phyloP scores from a whole-genome alignment of 805 yeast genomes.

The Zygoascus bituminiphila region DNA sequence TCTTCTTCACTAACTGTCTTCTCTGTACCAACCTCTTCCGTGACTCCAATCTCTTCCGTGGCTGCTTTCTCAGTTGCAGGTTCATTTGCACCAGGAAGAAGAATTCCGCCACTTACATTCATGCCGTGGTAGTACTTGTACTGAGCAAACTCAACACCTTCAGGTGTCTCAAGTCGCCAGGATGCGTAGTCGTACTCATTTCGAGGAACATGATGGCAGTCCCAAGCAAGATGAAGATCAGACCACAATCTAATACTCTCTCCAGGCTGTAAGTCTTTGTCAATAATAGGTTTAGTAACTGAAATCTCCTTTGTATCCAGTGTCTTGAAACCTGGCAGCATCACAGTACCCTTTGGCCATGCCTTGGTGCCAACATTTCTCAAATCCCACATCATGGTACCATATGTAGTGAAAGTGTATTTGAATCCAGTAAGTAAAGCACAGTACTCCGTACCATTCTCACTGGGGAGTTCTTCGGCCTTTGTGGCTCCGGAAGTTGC shows the following conservation, averaged over 20 bases:
- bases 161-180: slow-evolving; percentile 3
- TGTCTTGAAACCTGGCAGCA: neutral
- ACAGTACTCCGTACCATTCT: neutral
- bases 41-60: neutral
- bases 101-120: neutral
- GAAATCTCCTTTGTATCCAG: neutral
- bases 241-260: neutral
- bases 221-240: neutral
- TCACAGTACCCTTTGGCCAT: slow-evolving; percentile 12
- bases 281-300: neutral
- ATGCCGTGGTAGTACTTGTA: slow-evolving; percentile 3
- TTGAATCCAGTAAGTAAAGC: neutral
- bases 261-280: slow-evolving; percentile 1
- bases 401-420: neutral
- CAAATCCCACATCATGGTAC: neutral
- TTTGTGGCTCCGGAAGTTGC: neutral
- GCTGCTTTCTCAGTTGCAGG: neutral
- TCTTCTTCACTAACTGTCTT: neutral
- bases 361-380: slow-evolving; percentile 12
- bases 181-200: neutral
- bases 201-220: neutral
- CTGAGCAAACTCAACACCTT: slow-evolving; percentile 1
- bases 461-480: neutral
- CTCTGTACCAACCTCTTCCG: neutral
- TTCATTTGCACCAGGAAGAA: neutral